These are phyloP conservation scores for Plasmodium gallinaceum DNA, from an alignment of 169 alveolate genomes.

Conservation along the genomic window DNA sequence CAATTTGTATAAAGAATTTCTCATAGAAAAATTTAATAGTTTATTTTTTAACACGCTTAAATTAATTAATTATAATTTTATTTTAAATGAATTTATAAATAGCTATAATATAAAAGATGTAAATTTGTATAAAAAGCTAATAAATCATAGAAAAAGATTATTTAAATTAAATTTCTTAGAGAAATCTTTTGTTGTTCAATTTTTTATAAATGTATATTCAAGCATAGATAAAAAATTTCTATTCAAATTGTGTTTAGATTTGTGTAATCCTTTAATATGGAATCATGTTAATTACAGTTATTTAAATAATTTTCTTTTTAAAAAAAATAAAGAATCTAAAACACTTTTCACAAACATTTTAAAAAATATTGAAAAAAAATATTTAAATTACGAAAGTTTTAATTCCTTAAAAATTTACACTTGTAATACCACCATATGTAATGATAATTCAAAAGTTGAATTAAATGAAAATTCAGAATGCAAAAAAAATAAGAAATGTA, in stretches of 20 bases:
- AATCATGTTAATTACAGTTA: conserved; percentile 34
- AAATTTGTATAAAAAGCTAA: neutral
- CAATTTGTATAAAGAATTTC: conserved; percentile 60
- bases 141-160: conserved; percentile 10
- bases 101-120: neutral
- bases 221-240: conserved; percentile 74
- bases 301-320: conserved; percentile 52
- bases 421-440: conserved; percentile 9
- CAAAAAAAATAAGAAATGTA: neutral
- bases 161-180: conserved; percentile 53
- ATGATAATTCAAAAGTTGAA: neutral
- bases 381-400: conserved; percentile 39
- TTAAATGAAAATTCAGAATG: neutral
- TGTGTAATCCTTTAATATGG: conserved; percentile 75
- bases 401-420: conserved; percentile 27
- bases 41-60: conserved; percentile 62
- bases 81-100: conserved; percentile 26
- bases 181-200: conserved; percentile 38
- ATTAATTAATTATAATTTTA: conserved; percentile 66
- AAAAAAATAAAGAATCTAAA: conserved; percentile 63
- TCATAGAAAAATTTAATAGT: conserved; percentile 54
- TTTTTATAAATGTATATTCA: conserved; percentile 73
- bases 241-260: conserved; percentile 55
- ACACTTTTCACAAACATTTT: conserved; percentile 31
- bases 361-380: conserved; percentile 52